phyloP scores from a whole-genome alignment of 1,284 basidiomycete genomes.

The Athelia sp. region DNA sequence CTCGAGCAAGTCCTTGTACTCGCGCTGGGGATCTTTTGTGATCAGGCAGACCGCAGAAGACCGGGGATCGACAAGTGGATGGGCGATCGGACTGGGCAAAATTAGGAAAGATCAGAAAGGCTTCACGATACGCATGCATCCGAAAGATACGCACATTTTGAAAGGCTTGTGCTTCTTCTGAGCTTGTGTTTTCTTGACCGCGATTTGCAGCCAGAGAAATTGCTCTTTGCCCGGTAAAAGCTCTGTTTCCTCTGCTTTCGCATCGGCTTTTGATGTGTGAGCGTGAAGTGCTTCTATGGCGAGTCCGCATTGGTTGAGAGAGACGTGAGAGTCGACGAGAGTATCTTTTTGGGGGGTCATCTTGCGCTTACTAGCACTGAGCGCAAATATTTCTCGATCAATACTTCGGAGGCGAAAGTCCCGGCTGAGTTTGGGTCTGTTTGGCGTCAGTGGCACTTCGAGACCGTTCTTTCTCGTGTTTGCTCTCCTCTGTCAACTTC shows the following conservation, averaged over 20 bases:
- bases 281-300: constrained; percentile 75
- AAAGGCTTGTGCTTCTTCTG: constrained; percentile 77
- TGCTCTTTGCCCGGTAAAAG: constrained; percentile 79
- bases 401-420: too few species aligned
- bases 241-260: constrained; percentile 66
- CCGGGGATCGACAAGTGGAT: constrained; percentile 81
- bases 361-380: constrained; percentile 25
- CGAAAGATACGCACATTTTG: constrained; percentile 62
- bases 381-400: too few species aligned
- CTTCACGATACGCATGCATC: constrained; percentile 5
- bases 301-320: constrained; percentile 65
- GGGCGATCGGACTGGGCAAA: constrained; percentile 60
- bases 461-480: too few species aligned
- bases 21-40: constrained; percentile 92
- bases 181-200: constrained; percentile 76
- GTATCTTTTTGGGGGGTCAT: constrained; percentile 36
- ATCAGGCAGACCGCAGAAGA: constrained; percentile 82
- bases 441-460: too few species aligned
- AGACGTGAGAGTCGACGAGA: constrained; percentile 68
- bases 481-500: too few species aligned
- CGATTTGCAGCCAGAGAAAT: constrained; percentile 81
- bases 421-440: too few species aligned
- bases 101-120: constrained; percentile 6
- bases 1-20: constrained; percentile 92
- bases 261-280: constrained; percentile 60